Evolutionary conservation across 1,139 yeast species (phyloP), one percentile per base, ranked within the genome.

Genomic region (Pichia sp.): DNA sequence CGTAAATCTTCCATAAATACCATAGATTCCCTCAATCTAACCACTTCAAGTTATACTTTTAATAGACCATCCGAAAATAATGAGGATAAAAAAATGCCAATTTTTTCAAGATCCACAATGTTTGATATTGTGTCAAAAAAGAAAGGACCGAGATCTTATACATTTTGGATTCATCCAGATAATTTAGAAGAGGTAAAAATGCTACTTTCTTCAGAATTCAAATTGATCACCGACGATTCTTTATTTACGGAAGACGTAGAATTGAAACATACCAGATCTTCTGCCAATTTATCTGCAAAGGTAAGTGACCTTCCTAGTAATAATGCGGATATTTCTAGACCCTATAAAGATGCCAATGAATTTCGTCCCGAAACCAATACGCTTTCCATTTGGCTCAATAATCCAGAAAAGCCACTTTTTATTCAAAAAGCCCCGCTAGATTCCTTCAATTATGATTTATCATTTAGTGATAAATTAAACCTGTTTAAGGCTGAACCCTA

Each of bases 151-250:
- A 48, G 59, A 26, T 54, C 55, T 2, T 56, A 64, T 47, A 53
- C 59, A n/a, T 69, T 68, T 50, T 57, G 74, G 55, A 61, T 73
- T 8, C 72, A 73, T 37, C 59, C 63, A 28, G 77, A 73, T 52
- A 71, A 71, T 51, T 50, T 69, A 7, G 65, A 66, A 42, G 76
- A 72, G 51, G 58, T 71, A 29, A 69, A 67, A 47, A 62, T 72
- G 39, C 54, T 64, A 41, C 50, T 72, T 11, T 47, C 61, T n/a
- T 49, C 58, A 11, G 55, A 56, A 34, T 60, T 62, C 41, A 60
- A 55, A 40, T 49, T 61, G 16, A 54, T 61, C 16, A 57, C 61
- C 4, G 62, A 59, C 48, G 62, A 59, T 39, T 47, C 60, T 3
- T 55, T 44, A 29, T 44, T 48, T 36, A 41, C 50, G 3, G 39